These are phyloP conservation scores for Papilionanthe hybrid DNA, from an alignment of 116 monocot genomes.

Conservation along the genomic window DNA sequence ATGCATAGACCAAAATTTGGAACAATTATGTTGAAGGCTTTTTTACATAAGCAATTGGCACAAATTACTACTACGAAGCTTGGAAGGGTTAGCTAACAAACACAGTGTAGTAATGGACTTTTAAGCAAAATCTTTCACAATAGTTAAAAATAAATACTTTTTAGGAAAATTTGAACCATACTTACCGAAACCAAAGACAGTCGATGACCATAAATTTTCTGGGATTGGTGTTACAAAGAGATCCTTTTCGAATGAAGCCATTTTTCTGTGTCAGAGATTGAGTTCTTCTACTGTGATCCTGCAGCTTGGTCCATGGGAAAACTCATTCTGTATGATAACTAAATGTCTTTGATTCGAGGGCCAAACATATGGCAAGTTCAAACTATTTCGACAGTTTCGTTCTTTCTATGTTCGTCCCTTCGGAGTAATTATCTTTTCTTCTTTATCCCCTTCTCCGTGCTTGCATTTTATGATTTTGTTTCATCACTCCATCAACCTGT, in stretches of 20 bases:
- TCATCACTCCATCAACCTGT: neutral
- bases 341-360: neutral
- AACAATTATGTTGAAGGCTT: too few relatives aligned
- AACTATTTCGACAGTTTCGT: neutral
- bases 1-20: too few relatives aligned
- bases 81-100: too few relatives aligned
- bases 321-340: neutral
- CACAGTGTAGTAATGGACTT: too few relatives aligned
- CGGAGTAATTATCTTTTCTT: neutral
- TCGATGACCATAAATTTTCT: neutral
- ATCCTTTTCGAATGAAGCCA: neutral
- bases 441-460: neutral
- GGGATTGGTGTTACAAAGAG: neutral
- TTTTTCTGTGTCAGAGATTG: neutral
- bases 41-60: too few relatives aligned
- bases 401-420: neutral
- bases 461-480: neutral
- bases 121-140: too few relatives aligned
- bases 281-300: neutral
- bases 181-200: neutral
- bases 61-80: too few relatives aligned
- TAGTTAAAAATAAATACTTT: too few relatives aligned
- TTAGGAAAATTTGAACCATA: too few relatives aligned
- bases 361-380: neutral
- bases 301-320: neutral